Evolutionary conservation across 768 basidiomycete genomes (phyloP), one percentile per base, ranked within the genome.

Genomic region (Amanita brunnescens): DNA sequence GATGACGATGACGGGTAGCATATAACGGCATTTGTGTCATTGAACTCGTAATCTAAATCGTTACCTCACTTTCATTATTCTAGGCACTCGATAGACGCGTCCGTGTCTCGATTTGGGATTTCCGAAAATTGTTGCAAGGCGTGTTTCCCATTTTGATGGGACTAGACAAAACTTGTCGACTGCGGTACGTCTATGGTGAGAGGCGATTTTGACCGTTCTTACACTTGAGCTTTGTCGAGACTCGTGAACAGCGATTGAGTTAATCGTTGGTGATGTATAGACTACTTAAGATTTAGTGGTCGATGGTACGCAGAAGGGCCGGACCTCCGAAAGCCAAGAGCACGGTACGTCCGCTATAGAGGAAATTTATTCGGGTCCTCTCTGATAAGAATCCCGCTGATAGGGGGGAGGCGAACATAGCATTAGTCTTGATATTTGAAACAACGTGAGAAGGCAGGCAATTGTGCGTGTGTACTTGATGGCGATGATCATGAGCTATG

Each of bases 101-200:
- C 67, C 75, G 18, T 69, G 70, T 21, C 64, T 71, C 18, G 70
- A 67, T 42, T 59, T 77, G 29, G 64, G 71, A 14, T 72, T 79
- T 53, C 78, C 78, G 7, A 63, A 67, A 6, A 78, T 83, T 8
- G 85, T 88, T n/a, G n/a, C n/a, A n/a, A n/a, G n/a, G n/a, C n/a
- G n/a, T n/a, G n/a, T n/a, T n/a, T n/a, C n/a, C n/a, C n/a, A n/a
- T n/a, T n/a, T n/a, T n/a, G n/a, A n/a, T n/a, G n/a, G n/a, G n/a
- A n/a, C n/a, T n/a, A n/a, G n/a, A n/a, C 54, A 69, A 67, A 16
- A 64, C 73, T 18, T 70, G 73, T 43, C 74, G 78, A 45, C 63
- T 68, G n/a, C 1, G 79, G 84, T 60, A 83, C 83, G n/a, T n/a
- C n/a, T n/a, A n/a, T n/a, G 1, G 73, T 80, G 29, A 62, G 88